These are phyloP conservation scores for Podospora comata DNA, from an alignment of 495 filamentous ascomycete genomes.

Conservation along the genomic window DNA sequence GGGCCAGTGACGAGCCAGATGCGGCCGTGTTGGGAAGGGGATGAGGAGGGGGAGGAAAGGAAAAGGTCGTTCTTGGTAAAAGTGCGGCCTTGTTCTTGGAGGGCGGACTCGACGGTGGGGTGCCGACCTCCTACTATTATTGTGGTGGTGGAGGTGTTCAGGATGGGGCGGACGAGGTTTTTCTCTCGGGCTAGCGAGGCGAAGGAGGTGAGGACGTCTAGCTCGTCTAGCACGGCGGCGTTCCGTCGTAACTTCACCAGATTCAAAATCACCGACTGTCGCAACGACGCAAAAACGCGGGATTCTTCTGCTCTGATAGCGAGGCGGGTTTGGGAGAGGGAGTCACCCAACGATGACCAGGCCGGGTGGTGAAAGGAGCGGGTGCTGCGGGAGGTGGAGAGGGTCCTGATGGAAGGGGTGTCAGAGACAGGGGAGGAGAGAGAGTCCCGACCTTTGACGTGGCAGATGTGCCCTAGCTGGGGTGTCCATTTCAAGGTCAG, in stretches of 20 bases:
- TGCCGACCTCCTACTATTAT: conserved; percentile 80
- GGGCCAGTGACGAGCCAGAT: conserved; percentile 92
- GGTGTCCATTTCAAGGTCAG: conserved; percentile 82
- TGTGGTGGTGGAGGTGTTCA: conserved; percentile 51
- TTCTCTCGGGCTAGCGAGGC: conserved; percentile 73
- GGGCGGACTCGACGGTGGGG: conserved; percentile 79
- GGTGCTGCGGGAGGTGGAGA: conserved; percentile 78
- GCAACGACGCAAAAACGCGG: conserved; percentile 64
- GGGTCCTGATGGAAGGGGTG: conserved; percentile 58
- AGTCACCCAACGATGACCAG: conserved; percentile 76
- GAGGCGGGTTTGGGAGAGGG: conserved; percentile 66
- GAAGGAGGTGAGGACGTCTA: conserved; percentile 85
- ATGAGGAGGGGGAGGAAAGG: conserved; percentile 33
- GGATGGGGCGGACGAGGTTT: conserved; percentile 64
- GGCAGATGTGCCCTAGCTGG: conserved; percentile 80
- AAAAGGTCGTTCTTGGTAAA: conserved; percentile 89
- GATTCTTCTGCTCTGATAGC: conserved; percentile 80
- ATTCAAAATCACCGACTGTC: conserved; percentile 70
- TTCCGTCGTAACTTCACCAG: conserved; percentile 83
- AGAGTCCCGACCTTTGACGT: conserved; percentile 77
- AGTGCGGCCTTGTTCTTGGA: conserved; percentile 72
- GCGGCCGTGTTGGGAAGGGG: conserved; percentile 43
- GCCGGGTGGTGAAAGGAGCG: conserved; percentile 76
- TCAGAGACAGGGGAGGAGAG: conserved; percentile 9
- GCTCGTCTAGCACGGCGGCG: conserved; percentile 82